phyloP scores from a whole-genome alignment of 2,329 filamentous ascomycete species.

The Pezicula radicicola region DNA sequence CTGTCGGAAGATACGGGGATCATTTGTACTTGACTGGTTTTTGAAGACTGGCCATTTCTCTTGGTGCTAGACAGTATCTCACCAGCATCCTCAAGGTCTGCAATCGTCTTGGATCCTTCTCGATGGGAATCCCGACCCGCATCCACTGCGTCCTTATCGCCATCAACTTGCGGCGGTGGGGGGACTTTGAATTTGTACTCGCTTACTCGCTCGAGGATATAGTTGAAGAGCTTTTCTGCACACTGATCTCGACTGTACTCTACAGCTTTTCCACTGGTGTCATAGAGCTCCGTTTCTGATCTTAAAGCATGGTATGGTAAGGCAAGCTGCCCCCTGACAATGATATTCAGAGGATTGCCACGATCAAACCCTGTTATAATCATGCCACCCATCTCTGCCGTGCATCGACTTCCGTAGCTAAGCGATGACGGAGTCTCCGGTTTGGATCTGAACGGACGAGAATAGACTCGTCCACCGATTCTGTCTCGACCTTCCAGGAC shows the following conservation, averaged over 20 bases:
- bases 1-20: slow-evolving; percentile 65
- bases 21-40: slow-evolving; percentile 42
- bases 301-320: slow-evolving; percentile 81
- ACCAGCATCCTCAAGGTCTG: slow-evolving; percentile 67
- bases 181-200: slow-evolving; percentile 80
- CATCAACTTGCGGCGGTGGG: slow-evolving; percentile 70
- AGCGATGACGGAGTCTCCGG: slow-evolving; percentile 50
- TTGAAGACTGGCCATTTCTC: slow-evolving; percentile 24
- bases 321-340: slow-evolving; percentile 86
- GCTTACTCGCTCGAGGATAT: slow-evolving; percentile 88
- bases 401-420: slow-evolving; percentile 61
- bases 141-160: slow-evolving; percentile 78
- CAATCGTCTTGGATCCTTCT: slow-evolving; percentile 69
- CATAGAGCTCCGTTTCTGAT: slow-evolving; percentile 84
- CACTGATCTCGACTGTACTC: slow-evolving; percentile 75
- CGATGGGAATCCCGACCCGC: slow-evolving; percentile 74
- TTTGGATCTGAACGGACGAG: slow-evolving; percentile 62
- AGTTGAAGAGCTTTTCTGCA: slow-evolving; percentile 91
- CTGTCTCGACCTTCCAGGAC: slow-evolving; percentile 84
- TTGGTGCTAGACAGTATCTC: slow-evolving; percentile 56
- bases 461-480: slow-evolving; percentile 91
- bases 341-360: slow-evolving; percentile 88
- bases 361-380: slow-evolving; percentile 97
- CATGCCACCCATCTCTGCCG: slow-evolving; percentile 96
- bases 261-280: slow-evolving; percentile 74